Evolutionary conservation across 805 yeast genomes (phyloP).

Genomic region (Sugiyamaella chiloensis): DNA sequence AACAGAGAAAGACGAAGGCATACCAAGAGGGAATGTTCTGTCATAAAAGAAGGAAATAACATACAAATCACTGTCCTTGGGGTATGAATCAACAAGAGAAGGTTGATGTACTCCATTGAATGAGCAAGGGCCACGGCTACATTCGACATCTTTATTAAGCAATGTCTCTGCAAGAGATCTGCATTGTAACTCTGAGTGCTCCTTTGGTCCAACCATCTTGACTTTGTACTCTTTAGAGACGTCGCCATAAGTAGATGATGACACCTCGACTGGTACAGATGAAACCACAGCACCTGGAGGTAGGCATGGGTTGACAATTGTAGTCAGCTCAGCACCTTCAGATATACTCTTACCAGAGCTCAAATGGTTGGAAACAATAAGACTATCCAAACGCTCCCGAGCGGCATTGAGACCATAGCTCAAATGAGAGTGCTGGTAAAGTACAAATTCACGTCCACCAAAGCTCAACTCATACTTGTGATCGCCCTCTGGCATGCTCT

Average conservation of each 20-base stretch:
- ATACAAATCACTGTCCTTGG: slow-evolving; percentile 69
- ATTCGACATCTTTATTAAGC: slow-evolving; percentile 76
- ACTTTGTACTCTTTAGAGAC: slow-evolving; percentile 45
- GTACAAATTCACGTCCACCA: slow-evolving; percentile 73
- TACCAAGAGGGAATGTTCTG: slow-evolving; percentile 88
- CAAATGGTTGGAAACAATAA: slow-evolving; percentile 50
- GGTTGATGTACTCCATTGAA: slow-evolving; percentile 99
- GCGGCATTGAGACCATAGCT: slow-evolving; percentile 97
- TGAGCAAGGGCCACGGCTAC: slow-evolving; percentile 79
- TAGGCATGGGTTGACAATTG: slow-evolving; percentile 75
- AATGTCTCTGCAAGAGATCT: slow-evolving; percentile 77
- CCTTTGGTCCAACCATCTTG: slow-evolving; percentile 61
- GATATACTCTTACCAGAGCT: slow-evolving; percentile 15
- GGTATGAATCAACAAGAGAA: slow-evolving; percentile 74
- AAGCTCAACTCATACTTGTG: slow-evolving; percentile 77
- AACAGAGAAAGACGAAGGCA: slow-evolving; percentile 86
- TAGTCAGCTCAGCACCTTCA: slow-evolving; percentile 25
- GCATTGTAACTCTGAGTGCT: slow-evolving; percentile 78
- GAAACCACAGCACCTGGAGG: slow-evolving; percentile 59
- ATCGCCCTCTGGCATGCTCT: slow-evolving; percentile 77
- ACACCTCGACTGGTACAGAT: slow-evolving; percentile 52
- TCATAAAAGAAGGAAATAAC: slow-evolving; percentile 95
- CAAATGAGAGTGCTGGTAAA: slow-evolving; percentile 92
- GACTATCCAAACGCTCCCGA: slow-evolving; percentile 70
- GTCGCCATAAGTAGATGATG: not conserved